Conservation (phyloP, 225 moss, liverwort and hornwort species). For the Pseudisothecium myosuroides region DNA sequence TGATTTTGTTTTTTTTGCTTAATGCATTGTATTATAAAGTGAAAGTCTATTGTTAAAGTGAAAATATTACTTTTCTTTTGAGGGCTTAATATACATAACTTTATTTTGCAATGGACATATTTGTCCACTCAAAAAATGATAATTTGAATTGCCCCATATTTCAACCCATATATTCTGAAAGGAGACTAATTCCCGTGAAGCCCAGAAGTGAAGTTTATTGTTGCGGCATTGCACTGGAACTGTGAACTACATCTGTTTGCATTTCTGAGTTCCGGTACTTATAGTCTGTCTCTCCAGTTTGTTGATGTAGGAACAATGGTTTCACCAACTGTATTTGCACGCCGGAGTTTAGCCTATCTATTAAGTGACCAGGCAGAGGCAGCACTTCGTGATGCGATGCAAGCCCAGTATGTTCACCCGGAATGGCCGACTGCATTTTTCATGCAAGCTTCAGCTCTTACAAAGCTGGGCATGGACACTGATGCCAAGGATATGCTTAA, state of each 20-base stretch:
- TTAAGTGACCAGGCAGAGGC: constrained; percentile 89
- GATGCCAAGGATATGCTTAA: constrained; percentile 91
- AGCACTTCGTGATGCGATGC: constrained; percentile 90
- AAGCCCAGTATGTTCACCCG: constrained; percentile 90
- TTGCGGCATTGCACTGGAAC: not conserved
- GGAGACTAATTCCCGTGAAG: too few species aligned
- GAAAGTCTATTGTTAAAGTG: too few species aligned
- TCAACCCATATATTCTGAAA: too few species aligned
- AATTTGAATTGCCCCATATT: too few species aligned
- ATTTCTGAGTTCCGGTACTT: not conserved
- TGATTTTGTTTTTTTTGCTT: too few species aligned
- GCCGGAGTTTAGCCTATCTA: constrained; percentile 74
- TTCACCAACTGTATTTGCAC: constrained; percentile 83
- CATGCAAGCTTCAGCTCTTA: constrained; percentile 89
- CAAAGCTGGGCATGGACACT: constrained; percentile 80
- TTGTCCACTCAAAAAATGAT: too few species aligned
- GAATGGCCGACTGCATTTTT: constrained; percentile 96
- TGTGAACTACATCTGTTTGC: not conserved
- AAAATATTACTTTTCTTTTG: too few species aligned
- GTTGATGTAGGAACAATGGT: constrained; percentile 96
- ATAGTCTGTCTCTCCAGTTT: constrained; percentile 41
- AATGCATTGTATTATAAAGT: too few species aligned
- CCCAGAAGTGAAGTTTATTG: too few species aligned
- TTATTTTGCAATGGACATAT: too few species aligned
- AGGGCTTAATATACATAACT: too few species aligned